A percentile compares a stretch with the other conserved stretches of the same genome.
These are phyloP conservation scores for Suillus lakei DNA, from an alignment of 768 basidiomycete genomes.

Conservation along the genomic window DNA sequence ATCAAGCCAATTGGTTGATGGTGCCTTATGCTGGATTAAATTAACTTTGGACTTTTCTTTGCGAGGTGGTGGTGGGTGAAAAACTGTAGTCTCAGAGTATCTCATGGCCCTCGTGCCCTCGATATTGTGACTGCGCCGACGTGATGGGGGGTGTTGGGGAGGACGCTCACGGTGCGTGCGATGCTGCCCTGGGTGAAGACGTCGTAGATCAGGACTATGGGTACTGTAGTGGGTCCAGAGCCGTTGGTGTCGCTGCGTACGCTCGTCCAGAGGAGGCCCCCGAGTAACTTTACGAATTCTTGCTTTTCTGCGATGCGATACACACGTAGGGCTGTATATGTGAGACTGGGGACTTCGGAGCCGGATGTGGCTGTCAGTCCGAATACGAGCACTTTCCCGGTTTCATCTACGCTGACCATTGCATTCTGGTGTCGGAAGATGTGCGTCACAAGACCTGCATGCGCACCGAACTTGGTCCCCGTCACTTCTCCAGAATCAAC, in stretches of 20 bases:
- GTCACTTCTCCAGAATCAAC: constrained; percentile 60
- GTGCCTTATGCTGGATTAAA: too few species aligned
- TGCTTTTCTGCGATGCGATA: constrained; percentile 80
- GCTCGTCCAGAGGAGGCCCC: constrained; percentile 85
- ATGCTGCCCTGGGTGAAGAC: constrained; percentile 62
- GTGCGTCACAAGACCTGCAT: constrained; percentile 66
- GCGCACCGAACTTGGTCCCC: constrained; percentile 63
- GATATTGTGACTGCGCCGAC: constrained; percentile 88
- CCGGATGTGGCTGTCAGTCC: constrained; percentile 45
- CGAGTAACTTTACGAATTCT: constrained; percentile 76
- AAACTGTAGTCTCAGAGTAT: too few species aligned
- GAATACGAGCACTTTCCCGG: constrained; percentile 83
- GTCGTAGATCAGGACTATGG: constrained; percentile 85
- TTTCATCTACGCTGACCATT: constrained; percentile 87
- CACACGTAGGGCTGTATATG: constrained; percentile 55
- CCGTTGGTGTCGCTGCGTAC: constrained; percentile 55
- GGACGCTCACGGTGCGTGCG: constrained; percentile 46
- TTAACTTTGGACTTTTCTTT: too few species aligned
- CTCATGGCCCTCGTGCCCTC: constrained; percentile 95
- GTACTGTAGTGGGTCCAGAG: constrained; percentile 50
- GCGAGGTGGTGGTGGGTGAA: too few species aligned
- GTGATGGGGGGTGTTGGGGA: constrained; percentile 59
- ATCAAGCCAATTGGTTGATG: too few species aligned
- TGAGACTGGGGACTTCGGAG: constrained; percentile 48
- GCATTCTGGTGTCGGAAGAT: constrained; percentile 73